Evolutionary conservation across 495 filamentous ascomycete species (phyloP), one percentile per base, ranked within the genome.

Genomic region (Hypoxylon rickii): DNA sequence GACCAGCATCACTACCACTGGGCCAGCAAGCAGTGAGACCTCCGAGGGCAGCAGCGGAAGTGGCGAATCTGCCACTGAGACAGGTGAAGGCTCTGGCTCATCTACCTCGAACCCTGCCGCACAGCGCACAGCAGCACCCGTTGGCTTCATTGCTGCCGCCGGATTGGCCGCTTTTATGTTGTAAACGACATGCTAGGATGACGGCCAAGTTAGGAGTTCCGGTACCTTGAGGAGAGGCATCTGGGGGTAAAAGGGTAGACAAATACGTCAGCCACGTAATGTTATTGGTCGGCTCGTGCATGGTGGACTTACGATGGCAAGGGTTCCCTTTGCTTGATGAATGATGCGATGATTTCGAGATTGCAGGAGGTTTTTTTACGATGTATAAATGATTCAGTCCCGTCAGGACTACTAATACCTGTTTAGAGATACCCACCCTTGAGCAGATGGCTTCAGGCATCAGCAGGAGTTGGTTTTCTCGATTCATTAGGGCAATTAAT

Each of bases 301-400:
- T 53, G 63, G 47, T 61, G 31, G 58, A 48, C 45, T 51, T 51
- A 62, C 44, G 50, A 61, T 49, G 33, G 50, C 19, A 46, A 45
- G 56, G 50, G 26, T 51, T 60, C 40, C 38, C 55, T 58, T 63
- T 24, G 24, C 48, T 58, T 58, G 39, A 63, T 40, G 60, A 63
- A 63, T 40, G 60, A 63, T 58, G 55, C 44, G 54, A 63, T 50
- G 60, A 63, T 39, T 55, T 55, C 22, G 41, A 58, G 40, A 40
- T 44, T 54, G 36, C 52, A 31, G 46, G 50, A 16, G 49, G 55
- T 45, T 64, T 58, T 55, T 60, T 68, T 61, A 68, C 52, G 56
- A 66, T 68, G 66, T 68, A 66, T 68, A 56, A 68, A 68, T 64
- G 66, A 63, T 45, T 53, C 51, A 24, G 66, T 66, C 63, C 49